A percentile compares a stretch with the other conserved stretches of the same genome.
These are phyloP conservation scores for Chrysosporium queenslandicum DNA, from an alignment of 2,329 filamentous ascomycete species.

Conservation along the genomic window DNA sequence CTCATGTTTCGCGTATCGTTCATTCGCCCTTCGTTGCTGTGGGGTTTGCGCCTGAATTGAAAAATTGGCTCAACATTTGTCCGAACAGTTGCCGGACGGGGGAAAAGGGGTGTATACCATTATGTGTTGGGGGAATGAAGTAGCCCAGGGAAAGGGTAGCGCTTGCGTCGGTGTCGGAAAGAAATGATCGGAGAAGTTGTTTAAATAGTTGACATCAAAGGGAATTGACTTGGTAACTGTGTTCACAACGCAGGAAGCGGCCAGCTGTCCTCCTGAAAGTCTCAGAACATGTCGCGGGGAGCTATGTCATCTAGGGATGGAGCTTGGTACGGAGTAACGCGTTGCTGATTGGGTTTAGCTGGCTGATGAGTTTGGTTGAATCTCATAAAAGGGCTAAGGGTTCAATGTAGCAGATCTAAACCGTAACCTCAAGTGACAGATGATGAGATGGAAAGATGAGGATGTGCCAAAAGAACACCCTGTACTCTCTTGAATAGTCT, in stretches of 20 bases:
- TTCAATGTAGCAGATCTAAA: too few species aligned
- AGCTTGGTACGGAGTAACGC: too few species aligned
- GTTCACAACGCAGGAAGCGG: background rate
- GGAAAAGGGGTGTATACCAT: background rate
- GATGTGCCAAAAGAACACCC: too few species aligned
- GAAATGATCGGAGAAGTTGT: background rate
- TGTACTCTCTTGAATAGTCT: too few species aligned
- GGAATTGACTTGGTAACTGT: background rate
- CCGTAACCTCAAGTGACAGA: too few species aligned
- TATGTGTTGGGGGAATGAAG: background rate
- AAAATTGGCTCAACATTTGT: background rate
- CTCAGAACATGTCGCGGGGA: background rate
- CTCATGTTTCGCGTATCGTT: constrained; percentile 49
- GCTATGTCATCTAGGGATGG: too few species aligned
- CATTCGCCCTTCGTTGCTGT: constrained; percentile 55
- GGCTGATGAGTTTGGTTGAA: too few species aligned
- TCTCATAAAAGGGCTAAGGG: too few species aligned
- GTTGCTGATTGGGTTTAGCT: too few species aligned
- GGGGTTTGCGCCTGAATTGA: constrained; percentile 50
- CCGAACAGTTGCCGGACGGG: background rate
- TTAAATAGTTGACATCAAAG: background rate
- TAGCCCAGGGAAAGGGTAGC: background rate
- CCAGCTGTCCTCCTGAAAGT: background rate
- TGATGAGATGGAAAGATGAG: too few species aligned
- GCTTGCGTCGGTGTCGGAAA: background rate